A percentile compares a stretch with the other conserved stretches of the same genome.
Evolutionary conservation across 768 basidiomycete genomes (phyloP).

Genomic region (Harrya chromipes): DNA sequence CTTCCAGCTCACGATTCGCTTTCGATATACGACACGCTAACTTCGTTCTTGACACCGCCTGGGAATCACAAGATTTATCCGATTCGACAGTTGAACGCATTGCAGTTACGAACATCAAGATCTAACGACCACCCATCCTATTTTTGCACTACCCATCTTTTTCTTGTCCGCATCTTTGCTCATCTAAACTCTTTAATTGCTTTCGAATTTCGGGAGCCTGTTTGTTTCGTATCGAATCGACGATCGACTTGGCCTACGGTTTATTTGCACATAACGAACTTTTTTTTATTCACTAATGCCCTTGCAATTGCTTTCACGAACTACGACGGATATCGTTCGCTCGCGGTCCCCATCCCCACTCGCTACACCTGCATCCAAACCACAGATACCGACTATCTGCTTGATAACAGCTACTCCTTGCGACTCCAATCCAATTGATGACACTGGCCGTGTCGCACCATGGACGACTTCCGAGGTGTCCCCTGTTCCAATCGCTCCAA

Average conservation of each 20-base stretch:
- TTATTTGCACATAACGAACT: conserved; percentile 25
- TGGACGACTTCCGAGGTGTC: conserved; percentile 17
- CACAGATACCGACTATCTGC: conserved; percentile 58
- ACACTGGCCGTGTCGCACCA: conserved; percentile 24
- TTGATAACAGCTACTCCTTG: conserved; percentile 68
- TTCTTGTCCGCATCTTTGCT: not conserved
- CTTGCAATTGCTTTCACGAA: conserved; percentile 30
- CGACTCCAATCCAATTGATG: conserved; percentile 37
- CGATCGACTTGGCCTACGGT: conserved; percentile 18
- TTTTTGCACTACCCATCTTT: not conserved
- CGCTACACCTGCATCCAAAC: conserved; percentile 27
- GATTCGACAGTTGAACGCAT: conserved; percentile 11
- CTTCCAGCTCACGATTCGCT: conserved; percentile 21
- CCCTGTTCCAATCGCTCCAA: conserved; percentile 29
- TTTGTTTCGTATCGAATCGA: conserved; percentile 27
- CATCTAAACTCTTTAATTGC: conserved; percentile 6
- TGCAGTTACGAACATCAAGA: conserved; percentile 17
- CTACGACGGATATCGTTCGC: conserved; percentile 23
- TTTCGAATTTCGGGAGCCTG: conserved; percentile 12
- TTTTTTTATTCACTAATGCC: conserved; percentile 27
- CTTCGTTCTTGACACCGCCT: conserved; percentile 11
- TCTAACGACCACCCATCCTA: conserved; percentile 22
- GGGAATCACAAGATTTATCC: conserved; percentile 17
- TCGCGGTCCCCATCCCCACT: conserved; percentile 28
- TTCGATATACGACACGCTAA: conserved; percentile 16